Evolutionary conservation across 73 alveolate genomes (phyloP).

Genomic region (Paramecium pentaurelia): DNA sequence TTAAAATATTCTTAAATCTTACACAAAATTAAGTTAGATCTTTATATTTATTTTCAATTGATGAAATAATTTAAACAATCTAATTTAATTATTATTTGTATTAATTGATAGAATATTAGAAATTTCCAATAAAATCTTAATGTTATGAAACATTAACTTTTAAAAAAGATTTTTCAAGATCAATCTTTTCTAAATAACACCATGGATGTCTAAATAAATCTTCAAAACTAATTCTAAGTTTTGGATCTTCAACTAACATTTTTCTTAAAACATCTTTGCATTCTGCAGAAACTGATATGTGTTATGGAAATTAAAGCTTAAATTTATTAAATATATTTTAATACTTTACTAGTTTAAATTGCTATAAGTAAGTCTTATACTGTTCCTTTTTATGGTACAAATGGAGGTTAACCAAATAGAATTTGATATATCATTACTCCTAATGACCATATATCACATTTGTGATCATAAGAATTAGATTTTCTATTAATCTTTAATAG

Average conservation of each 20-base stretch:
- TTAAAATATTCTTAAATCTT: neutral
- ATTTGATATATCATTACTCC: constrained; percentile 76
- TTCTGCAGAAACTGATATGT: constrained; percentile 33
- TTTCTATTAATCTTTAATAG: neutral
- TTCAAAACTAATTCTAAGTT: constrained; percentile 41
- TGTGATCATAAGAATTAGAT: constrained; percentile 48
- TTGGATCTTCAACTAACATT: constrained; percentile 52
- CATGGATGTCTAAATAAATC: constrained; percentile 58
- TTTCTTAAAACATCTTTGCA: constrained; percentile 41
- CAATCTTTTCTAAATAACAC: neutral
- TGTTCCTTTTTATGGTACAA: constrained; percentile 53
- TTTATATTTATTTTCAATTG: neutral
- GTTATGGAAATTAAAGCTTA: constrained; percentile 18
- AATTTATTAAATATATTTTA: neutral
- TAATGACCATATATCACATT: constrained; percentile 78
- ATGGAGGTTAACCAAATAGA: constrained; percentile 69
- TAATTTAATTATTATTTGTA: neutral
- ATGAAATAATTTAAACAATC: neutral
- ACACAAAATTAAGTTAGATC: neutral
- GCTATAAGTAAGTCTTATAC: constrained; percentile 40
- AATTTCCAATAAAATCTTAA: neutral
- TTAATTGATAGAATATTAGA: neutral
- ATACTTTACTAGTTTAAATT: constrained; percentile 33
- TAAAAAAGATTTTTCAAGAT: neutral
- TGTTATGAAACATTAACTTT: neutral